Conservation (phyloP, 1,139 yeast genomes). For the Taphrina wiesneri region DNA sequence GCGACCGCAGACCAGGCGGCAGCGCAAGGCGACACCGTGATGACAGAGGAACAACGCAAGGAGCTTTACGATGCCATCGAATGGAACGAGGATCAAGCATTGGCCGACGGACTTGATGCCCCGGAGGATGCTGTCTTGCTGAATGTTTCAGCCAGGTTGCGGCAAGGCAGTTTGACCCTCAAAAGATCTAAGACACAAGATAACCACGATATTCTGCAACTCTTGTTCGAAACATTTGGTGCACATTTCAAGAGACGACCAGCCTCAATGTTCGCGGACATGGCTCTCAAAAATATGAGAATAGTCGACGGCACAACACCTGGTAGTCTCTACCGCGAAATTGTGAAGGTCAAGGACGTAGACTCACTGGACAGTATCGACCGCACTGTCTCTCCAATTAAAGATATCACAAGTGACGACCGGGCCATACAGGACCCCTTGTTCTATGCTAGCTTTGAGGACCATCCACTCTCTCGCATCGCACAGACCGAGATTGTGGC, state of each 20-base stretch:
- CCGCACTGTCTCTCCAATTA: slow-evolving; percentile 38
- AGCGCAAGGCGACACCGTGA: slow-evolving; percentile 41
- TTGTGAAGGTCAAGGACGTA: slow-evolving; percentile 78
- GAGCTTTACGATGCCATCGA: slow-evolving; percentile 94
- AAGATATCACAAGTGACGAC: slow-evolving; percentile 37
- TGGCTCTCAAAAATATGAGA: slow-evolving; percentile 75
- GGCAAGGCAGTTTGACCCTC: slow-evolving; percentile 74
- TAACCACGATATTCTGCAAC: slow-evolving; percentile 63
- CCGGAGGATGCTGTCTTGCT: slow-evolving; percentile 73
- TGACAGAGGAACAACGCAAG: slow-evolving; percentile 53
- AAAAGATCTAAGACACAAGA: slow-evolving; percentile 8
- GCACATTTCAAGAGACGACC: slow-evolving; percentile 74
- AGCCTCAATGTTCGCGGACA: slow-evolving; percentile 69
- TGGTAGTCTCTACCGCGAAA: slow-evolving; percentile 70
- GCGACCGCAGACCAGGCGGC: slow-evolving; percentile 37
- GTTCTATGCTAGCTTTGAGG: slow-evolving; percentile 78
- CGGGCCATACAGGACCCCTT: slow-evolving; percentile 56
- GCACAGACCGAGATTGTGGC: slow-evolving; percentile 79
- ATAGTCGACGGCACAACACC: slow-evolving; percentile 81
- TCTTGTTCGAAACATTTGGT: slow-evolving; percentile 79
- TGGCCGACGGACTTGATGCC: slow-evolving; percentile 57
- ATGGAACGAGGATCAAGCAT: slow-evolving; percentile 64
- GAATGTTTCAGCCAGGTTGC: slow-evolving; percentile 66
- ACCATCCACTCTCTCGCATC: slow-evolving; percentile 75
- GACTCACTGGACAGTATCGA: slow-evolving; percentile 43